Conservation (phyloP, 352 stramenopile genomes). For the Phytophthora melonis region DNA sequence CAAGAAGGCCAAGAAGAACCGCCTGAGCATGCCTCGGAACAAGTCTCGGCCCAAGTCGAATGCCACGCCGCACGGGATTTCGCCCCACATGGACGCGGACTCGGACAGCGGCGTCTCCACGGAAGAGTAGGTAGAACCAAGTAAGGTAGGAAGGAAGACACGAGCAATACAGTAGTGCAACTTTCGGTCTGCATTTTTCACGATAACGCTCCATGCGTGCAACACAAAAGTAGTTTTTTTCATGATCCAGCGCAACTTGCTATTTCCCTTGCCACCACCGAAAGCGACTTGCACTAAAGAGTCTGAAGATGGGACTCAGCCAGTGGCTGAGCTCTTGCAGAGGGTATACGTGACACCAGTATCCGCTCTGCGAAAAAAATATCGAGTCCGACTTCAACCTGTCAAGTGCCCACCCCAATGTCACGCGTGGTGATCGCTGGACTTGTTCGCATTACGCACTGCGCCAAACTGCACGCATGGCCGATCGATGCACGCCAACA, state of each 20-base stretch:
- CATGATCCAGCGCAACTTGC: conserved; percentile 10
- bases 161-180: conserved; percentile 24
- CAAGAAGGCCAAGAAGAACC: conserved; percentile 43
- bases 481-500: conserved; percentile 4
- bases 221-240: neutral
- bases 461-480: conserved; percentile 9
- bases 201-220: neutral
- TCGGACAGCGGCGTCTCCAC: conserved; percentile 46
- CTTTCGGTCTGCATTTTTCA: neutral
- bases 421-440: conserved; percentile 8
- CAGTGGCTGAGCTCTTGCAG: neutral
- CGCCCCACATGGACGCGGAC: conserved; percentile 50
- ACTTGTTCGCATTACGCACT: conserved; percentile 17
- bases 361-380: conserved; percentile 10
- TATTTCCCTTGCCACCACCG: neutral
- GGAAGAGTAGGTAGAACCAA: conserved; percentile 38
- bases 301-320: neutral
- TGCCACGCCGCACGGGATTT: conserved; percentile 39
- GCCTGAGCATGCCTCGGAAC: conserved; percentile 40
- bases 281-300: no score
- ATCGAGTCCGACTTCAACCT: conserved; percentile 2
- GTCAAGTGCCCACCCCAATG: neutral
- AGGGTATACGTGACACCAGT: neutral
- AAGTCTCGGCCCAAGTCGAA: conserved; percentile 37
- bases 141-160: neutral